phyloP scores from a whole-genome alignment of 164 flowering plant genomes.

The Nelumbo lutea region DNA sequence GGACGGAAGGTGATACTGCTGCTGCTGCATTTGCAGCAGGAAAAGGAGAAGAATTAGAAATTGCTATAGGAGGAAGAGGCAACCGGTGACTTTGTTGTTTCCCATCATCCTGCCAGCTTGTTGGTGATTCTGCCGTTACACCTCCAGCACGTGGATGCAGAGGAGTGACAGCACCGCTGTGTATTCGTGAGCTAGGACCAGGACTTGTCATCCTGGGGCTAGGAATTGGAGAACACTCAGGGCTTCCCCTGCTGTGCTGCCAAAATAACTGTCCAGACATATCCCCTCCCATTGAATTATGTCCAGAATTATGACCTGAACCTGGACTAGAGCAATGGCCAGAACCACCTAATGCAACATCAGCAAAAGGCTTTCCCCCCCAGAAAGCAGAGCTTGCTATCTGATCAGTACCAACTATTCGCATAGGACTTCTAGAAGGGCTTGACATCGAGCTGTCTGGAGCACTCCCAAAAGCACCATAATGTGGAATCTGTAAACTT shows the following conservation, averaged over 20 bases:
- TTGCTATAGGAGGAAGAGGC: conserved; percentile 75
- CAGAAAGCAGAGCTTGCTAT: conserved; percentile 46
- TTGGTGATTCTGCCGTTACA: conserved; percentile 40
- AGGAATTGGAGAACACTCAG: conserved; percentile 52
- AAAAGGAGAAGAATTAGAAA: conserved; percentile 53
- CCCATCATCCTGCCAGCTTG: conserved; percentile 70
- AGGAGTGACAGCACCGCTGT: conserved; percentile 84
- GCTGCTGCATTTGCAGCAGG: conserved; percentile 68
- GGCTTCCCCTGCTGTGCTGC: conserved; percentile 47
- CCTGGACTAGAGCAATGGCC: conserved; percentile 94
- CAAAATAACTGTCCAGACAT: conserved; percentile 37
- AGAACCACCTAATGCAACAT: conserved; percentile 61
- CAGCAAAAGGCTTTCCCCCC: conserved; percentile 59
- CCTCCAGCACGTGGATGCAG: conserved; percentile 83
- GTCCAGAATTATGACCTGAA: conserved; percentile 78
- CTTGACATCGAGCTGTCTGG: conserved; percentile 95
- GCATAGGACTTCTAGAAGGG: conserved; percentile 90
- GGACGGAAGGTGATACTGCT: conserved; percentile 63
- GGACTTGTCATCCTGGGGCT: conserved; percentile 58
- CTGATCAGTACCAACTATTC: conserved; percentile 58
- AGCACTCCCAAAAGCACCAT: conserved; percentile 65
- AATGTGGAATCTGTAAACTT: conserved; percentile 55
- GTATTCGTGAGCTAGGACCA: conserved; percentile 70
- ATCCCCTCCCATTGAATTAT: conserved; percentile 46
- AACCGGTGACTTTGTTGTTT: conserved; percentile 79